A percentile compares a stretch with the other conserved stretches of the same genome.
These are phyloP conservation scores for Rhizophagus clarus DNA, from an alignment of 192 early-diverging fungal genomes.

Conservation along the genomic window DNA sequence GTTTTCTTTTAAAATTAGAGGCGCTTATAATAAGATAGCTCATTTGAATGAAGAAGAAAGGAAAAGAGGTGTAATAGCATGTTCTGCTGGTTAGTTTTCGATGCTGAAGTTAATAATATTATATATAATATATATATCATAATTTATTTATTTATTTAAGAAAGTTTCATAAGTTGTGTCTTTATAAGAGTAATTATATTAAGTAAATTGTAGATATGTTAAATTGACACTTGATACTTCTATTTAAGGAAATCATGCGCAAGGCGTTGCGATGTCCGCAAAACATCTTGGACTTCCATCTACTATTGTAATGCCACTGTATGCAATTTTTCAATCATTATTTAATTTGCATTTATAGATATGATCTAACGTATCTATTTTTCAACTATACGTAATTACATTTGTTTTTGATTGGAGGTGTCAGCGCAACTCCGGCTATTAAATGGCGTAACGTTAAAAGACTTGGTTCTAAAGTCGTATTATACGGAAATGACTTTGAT, in stretches of 20 bases:
- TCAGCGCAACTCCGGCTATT: conserved; percentile 67
- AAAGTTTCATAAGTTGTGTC: no score
- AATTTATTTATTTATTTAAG: no score
- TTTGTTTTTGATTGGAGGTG: not conserved
- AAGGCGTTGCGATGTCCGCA: conserved; percentile 93
- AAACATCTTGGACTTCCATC: conserved; percentile 90
- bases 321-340: conserved; percentile 5
- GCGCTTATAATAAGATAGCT: conserved; percentile 93
- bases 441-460: conserved; percentile 91
- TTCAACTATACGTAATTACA: not conserved
- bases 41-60: conserved; percentile 80
- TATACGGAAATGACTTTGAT: conserved; percentile 93
- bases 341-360: not conserved
- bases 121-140: no score
- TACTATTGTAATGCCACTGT: conserved; percentile 96
- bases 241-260: conserved; percentile 88
- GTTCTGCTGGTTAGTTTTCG: conserved; percentile 74
- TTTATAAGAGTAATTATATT: no score
- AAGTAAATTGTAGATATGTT: no score
- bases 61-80: conserved; percentile 88
- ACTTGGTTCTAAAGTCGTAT: conserved; percentile 86
- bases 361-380: not conserved
- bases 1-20: conserved; percentile 98
- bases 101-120: no score
- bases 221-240: not conserved